Evolutionary conservation across 2,329 filamentous ascomycete species (phyloP).

Genomic region (Alternaria longipes): DNA sequence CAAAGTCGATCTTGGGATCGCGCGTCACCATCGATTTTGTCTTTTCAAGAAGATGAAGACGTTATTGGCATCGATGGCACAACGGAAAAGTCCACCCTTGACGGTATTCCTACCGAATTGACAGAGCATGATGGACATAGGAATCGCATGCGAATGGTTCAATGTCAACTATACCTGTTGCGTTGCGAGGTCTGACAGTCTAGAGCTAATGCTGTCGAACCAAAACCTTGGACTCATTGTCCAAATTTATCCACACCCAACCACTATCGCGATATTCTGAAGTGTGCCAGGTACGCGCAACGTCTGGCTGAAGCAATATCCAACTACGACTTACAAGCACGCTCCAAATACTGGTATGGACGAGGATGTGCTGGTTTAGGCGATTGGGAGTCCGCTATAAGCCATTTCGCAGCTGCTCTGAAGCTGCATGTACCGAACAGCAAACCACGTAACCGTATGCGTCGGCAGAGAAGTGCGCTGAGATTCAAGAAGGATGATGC

Average conservation of each 20-base stretch:
- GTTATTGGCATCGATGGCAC: neutral
- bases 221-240: neutral
- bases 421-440: conserved; percentile 13
- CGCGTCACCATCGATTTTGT: neutral
- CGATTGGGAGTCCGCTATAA: conserved; percentile 16
- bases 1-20: neutral
- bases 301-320: conserved; percentile 18
- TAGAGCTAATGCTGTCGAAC: conserved; percentile 5
- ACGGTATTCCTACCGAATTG: neutral
- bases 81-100: neutral
- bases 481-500: conserved; percentile 19
- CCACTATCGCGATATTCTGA: conserved; percentile 11
- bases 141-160: conserved; percentile 10
- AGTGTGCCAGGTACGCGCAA: conserved; percentile 16
- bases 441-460: neutral
- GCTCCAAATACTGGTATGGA: conserved; percentile 34
- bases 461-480: conserved; percentile 2
- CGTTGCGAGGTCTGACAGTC: conserved; percentile 26
- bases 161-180: conserved; percentile 19
- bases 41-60: neutral
- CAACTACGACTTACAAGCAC: conserved; percentile 22
- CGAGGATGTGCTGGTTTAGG: conserved; percentile 18
- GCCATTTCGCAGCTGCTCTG: conserved; percentile 20
- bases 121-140: neutral
- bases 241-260: neutral